phyloP scores from a whole-genome alignment of 2,329 filamentous ascomycete species.

The Diaporthe sp. region DNA sequence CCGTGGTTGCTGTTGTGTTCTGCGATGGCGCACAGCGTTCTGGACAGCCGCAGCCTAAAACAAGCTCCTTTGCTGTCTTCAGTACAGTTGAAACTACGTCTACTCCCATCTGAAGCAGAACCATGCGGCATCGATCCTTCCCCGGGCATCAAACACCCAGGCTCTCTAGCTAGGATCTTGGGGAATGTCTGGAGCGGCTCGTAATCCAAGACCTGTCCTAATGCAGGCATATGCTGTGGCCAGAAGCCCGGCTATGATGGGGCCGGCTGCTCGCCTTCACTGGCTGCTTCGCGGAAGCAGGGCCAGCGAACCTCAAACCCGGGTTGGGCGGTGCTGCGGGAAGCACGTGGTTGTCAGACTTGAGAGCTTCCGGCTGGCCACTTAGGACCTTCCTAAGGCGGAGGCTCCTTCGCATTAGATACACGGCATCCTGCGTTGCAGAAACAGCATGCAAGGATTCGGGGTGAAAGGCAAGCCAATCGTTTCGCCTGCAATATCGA shows the following conservation, averaged over 20 bases:
- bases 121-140: neutral
- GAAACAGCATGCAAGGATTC: slow-evolving; percentile 12
- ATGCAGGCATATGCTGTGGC: neutral
- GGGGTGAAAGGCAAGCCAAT: slow-evolving; percentile 5
- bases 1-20: neutral
- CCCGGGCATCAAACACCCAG: neutral
- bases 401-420: slow-evolving; percentile 5
- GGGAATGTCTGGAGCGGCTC: neutral
- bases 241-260: neutral
- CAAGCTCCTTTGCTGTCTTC: neutral
- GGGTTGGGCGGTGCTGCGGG: slow-evolving; percentile 1
- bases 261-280: neutral
- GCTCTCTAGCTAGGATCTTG: no score
- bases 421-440: slow-evolving; percentile 32
- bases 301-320: slow-evolving; percentile 3
- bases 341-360: slow-evolving; percentile 12
- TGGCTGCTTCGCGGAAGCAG: slow-evolving; percentile 1
- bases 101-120: neutral
- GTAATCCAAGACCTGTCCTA: neutral
- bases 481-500: neutral
- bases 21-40: neutral
- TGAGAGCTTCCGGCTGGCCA: slow-evolving; percentile 18
- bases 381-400: slow-evolving; percentile 17
- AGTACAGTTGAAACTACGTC: no score
- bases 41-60: neutral